Evolutionary conservation across 2,329 filamentous ascomycete genomes (phyloP).

Genomic region (Colletotrichum filicis): DNA sequence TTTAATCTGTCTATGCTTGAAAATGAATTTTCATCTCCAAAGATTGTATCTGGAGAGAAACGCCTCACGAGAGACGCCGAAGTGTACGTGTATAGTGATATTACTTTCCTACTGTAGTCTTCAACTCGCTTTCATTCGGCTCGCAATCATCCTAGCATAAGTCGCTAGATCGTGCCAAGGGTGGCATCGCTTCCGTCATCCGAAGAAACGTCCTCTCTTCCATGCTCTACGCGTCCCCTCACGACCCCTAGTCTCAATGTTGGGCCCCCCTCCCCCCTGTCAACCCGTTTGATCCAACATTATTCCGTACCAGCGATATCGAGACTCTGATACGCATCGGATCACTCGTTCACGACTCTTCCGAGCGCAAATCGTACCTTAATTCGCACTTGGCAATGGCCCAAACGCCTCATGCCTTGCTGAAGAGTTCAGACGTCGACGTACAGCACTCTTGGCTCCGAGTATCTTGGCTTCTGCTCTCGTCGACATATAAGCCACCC

Average conservation of each 20-base stretch:
- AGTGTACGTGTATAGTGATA: too few relatives aligned
- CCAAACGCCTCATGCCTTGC: constrained; percentile 2
- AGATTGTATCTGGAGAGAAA: background rate
- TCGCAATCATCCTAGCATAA: too few relatives aligned
- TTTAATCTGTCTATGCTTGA: too few relatives aligned
- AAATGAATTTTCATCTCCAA: background rate
- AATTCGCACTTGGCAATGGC: constrained; percentile 24
- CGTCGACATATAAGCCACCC: constrained; percentile 51
- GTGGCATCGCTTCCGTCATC: background rate
- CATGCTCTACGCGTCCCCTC: background rate
- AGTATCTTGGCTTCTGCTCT: background rate
- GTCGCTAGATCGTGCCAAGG: background rate
- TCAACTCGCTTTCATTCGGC: too few relatives aligned
- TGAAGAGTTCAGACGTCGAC: background rate
- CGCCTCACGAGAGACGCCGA: too few relatives aligned
- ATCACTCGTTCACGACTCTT: constrained; percentile 5
- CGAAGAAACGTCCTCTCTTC: constrained; percentile 1
- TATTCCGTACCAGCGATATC: constrained; percentile 18
- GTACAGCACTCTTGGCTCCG: background rate
- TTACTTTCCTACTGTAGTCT: too few relatives aligned
- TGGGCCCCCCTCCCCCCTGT: background rate
- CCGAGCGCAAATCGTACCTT: constrained; percentile 16
- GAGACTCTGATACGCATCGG: constrained; percentile 20
- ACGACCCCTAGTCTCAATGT: background rate
- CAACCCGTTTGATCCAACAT: constrained; percentile 11